These are phyloP conservation scores for Phytophthora nicotianae DNA, from an alignment of 352 stramenopile genomes.

Conservation along the genomic window DNA sequence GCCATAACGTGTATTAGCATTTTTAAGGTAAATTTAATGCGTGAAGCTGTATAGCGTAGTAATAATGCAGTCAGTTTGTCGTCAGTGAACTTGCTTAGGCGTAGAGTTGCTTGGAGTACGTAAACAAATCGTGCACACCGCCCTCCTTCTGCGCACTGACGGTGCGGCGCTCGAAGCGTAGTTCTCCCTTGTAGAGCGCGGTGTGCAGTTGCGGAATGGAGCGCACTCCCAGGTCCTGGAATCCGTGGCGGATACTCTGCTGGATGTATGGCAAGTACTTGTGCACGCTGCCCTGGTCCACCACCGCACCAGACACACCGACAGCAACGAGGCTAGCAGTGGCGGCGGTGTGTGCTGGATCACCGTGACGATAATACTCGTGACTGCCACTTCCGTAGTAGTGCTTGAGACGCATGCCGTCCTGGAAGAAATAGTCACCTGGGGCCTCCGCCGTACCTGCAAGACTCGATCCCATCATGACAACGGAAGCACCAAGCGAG, in stretches of 20 bases:
- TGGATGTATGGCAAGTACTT: constrained; percentile 98
- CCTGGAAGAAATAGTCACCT: constrained; percentile 99
- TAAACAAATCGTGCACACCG: constrained; percentile 97
- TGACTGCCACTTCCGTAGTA: constrained; percentile 99
- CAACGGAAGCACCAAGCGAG: constrained; percentile 94
- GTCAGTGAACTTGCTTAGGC: constrained; percentile 25
- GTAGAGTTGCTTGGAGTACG: constrained; percentile 92
- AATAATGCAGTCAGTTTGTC: neutral
- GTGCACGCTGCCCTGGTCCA: constrained; percentile 97
- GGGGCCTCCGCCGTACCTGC: constrained; percentile 97
- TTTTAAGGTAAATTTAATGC: neutral
- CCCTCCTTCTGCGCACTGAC: constrained; percentile 98
- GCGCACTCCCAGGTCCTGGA: constrained; percentile 96
- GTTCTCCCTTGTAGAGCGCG: constrained; percentile 65
- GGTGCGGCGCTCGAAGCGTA: constrained; percentile 97
- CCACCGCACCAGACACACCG: constrained; percentile 96
- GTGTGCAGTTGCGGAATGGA: constrained; percentile 88
- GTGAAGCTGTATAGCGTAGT: neutral
- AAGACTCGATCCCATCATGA: constrained; percentile 99
- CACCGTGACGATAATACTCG: constrained; percentile 73
- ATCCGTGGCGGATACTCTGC: constrained; percentile 96
- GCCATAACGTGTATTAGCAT: neutral
- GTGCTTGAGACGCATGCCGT: constrained; percentile 98
- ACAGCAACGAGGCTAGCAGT: constrained; percentile 95
- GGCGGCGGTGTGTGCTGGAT: constrained; percentile 77